phyloP scores from a whole-genome alignment of 306 rosid genomes.

The Phaseolus lunatus region DNA sequence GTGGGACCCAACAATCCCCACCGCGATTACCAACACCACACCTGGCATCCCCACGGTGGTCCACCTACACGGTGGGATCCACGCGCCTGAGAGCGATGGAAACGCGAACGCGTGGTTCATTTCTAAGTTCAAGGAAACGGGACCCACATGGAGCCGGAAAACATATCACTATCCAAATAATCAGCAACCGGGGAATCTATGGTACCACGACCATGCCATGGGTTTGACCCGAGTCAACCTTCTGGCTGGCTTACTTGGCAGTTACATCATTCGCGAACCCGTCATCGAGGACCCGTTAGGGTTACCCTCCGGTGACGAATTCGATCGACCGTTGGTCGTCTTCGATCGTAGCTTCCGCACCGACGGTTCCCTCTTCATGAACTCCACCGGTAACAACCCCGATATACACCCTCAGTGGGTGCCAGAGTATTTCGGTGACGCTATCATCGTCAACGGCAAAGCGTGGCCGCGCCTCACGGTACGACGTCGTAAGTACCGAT shows the following conservation, averaged over 20 bases:
- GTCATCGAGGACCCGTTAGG: conserved; percentile 53
- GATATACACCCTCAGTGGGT: conserved; percentile 78
- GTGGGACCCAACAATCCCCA: conserved; percentile 82
- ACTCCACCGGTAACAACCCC: conserved; percentile 74
- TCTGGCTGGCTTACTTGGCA: conserved; percentile 70
- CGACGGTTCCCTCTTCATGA: conserved; percentile 81
- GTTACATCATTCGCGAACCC: conserved; percentile 68
- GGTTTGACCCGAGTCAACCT: conserved; percentile 83
- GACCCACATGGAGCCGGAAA: conserved; percentile 59
- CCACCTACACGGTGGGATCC: conserved; percentile 82
- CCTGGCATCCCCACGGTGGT: conserved; percentile 78
- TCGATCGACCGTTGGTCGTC: conserved; percentile 62
- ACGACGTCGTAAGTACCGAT: conserved; percentile 74
- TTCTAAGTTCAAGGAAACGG: conserved; percentile 44
- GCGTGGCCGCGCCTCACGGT: conserved; percentile 76
- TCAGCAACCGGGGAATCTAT: conserved; percentile 80
- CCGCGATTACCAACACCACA: conserved; percentile 47
- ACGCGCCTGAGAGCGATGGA: conserved; percentile 74
- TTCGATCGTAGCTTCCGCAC: conserved; percentile 73
- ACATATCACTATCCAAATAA: conserved; percentile 64
- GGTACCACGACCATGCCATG: conserved; percentile 94
- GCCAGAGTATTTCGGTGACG: conserved; percentile 70
- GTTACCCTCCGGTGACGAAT: conserved; percentile 54
- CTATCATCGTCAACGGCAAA: conserved; percentile 80
- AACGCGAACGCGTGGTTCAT: conserved; percentile 78